Conservation (phyloP, 2,329 filamentous ascomycete species). For the Colletotrichum cereale region DNA sequence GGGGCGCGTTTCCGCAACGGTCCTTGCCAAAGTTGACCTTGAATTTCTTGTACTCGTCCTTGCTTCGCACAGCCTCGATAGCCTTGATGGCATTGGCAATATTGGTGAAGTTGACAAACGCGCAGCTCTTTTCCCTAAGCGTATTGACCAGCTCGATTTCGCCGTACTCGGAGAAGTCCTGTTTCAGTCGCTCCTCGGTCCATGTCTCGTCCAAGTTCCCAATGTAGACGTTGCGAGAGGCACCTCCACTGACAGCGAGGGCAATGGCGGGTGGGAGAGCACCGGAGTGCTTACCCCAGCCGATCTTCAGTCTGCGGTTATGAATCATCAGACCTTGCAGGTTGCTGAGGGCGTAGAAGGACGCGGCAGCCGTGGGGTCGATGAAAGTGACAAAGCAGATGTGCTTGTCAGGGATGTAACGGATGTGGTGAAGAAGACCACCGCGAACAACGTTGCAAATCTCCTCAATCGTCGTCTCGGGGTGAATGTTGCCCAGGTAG, state of each 20-base stretch:
- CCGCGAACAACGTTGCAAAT: constrained; percentile 99
- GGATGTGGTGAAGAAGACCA: constrained; percentile 95
- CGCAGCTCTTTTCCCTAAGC: constrained; percentile 97
- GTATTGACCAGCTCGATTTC: constrained; percentile 99
- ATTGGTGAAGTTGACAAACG: constrained; percentile 99
- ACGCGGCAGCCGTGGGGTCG: constrained; percentile 95
- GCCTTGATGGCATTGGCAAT: constrained; percentile 99
- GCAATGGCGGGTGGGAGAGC: constrained; percentile 96
- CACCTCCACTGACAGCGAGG: constrained; percentile 93
- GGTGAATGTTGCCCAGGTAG: constrained; percentile 98
- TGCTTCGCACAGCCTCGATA: constrained; percentile 93
- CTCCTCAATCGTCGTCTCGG: constrained; percentile 98
- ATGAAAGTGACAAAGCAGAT: constrained; percentile 99
- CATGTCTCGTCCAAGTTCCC: constrained; percentile 97
- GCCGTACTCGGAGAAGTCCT: constrained; percentile 97
- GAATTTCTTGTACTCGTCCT: constrained; percentile 97
- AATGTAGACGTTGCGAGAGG: constrained; percentile 98
- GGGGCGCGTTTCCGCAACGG: constrained; percentile 94
- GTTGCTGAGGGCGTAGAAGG: constrained; percentile 98
- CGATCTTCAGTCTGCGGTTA: constrained; percentile 97
- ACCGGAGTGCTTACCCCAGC: constrained; percentile 99
- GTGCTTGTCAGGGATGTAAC: constrained; percentile 99
- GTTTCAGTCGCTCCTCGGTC: constrained; percentile 94
- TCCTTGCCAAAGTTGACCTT: constrained; percentile 99
- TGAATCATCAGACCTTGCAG: constrained; percentile 99